Conservation (phyloP, 345 rosid species). For the Excoecaria cochinchinensis region DNA sequence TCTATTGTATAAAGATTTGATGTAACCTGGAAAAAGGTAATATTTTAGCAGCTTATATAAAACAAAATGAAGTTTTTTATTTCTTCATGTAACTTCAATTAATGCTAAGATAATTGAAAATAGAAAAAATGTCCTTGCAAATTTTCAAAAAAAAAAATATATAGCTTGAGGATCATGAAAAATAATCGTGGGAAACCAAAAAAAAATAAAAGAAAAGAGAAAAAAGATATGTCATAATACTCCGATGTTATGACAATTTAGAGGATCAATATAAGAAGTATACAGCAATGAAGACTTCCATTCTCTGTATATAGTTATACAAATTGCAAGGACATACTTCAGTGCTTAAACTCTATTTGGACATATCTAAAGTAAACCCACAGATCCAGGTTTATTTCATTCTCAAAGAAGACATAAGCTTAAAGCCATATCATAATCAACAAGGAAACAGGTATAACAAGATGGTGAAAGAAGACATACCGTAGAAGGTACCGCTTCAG, state of each 20-base stretch:
- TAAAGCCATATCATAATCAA: background rate
- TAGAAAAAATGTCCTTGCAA: background rate
- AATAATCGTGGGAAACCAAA: background rate
- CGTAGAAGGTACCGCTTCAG: constrained; percentile 84
- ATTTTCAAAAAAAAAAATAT: background rate
- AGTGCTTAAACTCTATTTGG: background rate
- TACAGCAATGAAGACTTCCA: background rate
- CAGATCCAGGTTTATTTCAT: too few relatives aligned
- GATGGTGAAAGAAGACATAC: constrained; percentile 40
- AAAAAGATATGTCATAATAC: background rate
- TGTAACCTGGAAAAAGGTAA: constrained; percentile 56
- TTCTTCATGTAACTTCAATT: background rate
- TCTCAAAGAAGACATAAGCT: background rate
- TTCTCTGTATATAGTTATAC: background rate
- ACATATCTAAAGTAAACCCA: background rate
- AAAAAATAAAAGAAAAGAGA: background rate
- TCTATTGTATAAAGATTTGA: constrained; percentile 79
- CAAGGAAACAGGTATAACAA: constrained; percentile 22
- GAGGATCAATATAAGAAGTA: background rate
- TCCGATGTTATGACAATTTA: background rate
- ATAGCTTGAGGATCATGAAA: background rate
- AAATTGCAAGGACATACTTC: background rate
- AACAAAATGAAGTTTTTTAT: constrained; percentile 6
- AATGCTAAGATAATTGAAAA: background rate
- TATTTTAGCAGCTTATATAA: constrained; percentile 8